phyloP scores from a whole-genome alignment of 2,329 filamentous ascomycete genomes.

The Leptosphaerulina australis region DNA sequence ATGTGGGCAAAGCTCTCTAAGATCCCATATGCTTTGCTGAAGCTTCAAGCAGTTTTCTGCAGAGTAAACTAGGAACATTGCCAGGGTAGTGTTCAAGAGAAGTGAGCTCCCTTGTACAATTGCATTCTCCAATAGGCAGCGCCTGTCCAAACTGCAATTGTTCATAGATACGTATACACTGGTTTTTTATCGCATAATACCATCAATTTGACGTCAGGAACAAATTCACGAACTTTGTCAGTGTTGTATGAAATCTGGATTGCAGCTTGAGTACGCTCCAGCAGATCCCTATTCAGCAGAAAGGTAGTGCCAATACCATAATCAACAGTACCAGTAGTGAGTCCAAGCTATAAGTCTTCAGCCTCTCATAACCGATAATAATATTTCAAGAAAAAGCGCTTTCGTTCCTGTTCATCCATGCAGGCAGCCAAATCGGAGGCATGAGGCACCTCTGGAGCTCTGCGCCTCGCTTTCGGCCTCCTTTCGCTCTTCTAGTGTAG shows the following conservation, averaged over 20 bases:
- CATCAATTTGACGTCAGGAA: not conserved
- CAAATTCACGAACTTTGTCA: conserved; percentile 29
- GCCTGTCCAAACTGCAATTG: too few species aligned
- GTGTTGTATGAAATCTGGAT: conserved; percentile 19
- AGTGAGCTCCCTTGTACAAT: too few species aligned
- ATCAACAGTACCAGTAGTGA: not conserved
- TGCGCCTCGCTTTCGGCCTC: conserved; percentile 34
- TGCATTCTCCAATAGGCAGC: too few species aligned
- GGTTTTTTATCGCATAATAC: too few species aligned
- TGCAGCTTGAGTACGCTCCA: conserved; percentile 30
- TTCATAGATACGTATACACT: too few species aligned
- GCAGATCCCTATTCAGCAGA: conserved; percentile 23
- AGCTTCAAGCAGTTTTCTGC: too few species aligned
- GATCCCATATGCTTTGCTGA: too few species aligned
- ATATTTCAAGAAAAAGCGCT: conserved; percentile 22
- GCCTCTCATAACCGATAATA: conserved; percentile 27
- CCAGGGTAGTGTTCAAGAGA: too few species aligned
- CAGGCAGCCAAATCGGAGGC: conserved; percentile 38
- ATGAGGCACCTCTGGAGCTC: conserved; percentile 25
- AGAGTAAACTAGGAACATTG: too few species aligned
- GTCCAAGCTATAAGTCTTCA: not conserved
- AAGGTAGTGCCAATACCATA: conserved; percentile 27
- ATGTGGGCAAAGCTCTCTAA: too few species aligned
- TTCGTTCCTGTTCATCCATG: conserved; percentile 25
- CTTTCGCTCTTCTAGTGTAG: conserved; percentile 37